A percentile compares a stretch with the other conserved stretches of the same genome.
Conservation (phyloP, 2,329 filamentous ascomycete species). For the Alternaria sp. region DNA sequence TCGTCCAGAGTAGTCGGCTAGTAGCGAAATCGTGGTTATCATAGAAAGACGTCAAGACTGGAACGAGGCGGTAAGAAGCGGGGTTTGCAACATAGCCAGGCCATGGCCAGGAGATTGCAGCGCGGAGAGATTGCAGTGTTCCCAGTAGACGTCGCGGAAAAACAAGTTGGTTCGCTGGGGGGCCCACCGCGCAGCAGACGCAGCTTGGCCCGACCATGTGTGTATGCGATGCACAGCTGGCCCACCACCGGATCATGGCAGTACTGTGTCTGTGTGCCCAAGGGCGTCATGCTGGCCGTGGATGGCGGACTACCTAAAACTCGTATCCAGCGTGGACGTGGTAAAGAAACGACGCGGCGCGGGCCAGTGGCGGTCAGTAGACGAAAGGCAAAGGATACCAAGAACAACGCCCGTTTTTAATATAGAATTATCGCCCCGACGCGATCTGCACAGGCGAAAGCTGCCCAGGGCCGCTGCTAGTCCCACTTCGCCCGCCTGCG, state of each 20-base stretch:
- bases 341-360: conserved; percentile 18
- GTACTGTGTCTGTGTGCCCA: neutral
- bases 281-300: conserved; percentile 26
- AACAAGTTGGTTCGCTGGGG: conserved; percentile 27
- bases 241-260: conserved; percentile 2
- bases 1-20: neutral
- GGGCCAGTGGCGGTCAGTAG: conserved; percentile 15
- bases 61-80: conserved; percentile 20
- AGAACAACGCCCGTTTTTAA: conserved; percentile 26
- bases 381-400: conserved; percentile 20
- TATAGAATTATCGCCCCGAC: conserved; percentile 36
- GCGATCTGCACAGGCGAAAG: conserved; percentile 23
- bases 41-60: conserved; percentile 17
- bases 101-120: conserved; percentile 22
- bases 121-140: conserved; percentile 33
- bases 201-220: conserved; percentile 13
- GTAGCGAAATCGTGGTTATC: neutral
- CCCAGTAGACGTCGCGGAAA: conserved; percentile 31
- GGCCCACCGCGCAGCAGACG: conserved; percentile 24
- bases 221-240: conserved; percentile 2
- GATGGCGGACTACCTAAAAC: conserved; percentile 5
- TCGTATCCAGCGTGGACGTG: neutral
- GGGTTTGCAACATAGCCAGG: conserved; percentile 19
- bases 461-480: conserved; percentile 42
- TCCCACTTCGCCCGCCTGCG: conserved; percentile 27